Evolutionary conservation across 805 yeast genomes (phyloP), one percentile per base, ranked within the genome.

Genomic region (Metschnikowia cerradonensis): DNA sequence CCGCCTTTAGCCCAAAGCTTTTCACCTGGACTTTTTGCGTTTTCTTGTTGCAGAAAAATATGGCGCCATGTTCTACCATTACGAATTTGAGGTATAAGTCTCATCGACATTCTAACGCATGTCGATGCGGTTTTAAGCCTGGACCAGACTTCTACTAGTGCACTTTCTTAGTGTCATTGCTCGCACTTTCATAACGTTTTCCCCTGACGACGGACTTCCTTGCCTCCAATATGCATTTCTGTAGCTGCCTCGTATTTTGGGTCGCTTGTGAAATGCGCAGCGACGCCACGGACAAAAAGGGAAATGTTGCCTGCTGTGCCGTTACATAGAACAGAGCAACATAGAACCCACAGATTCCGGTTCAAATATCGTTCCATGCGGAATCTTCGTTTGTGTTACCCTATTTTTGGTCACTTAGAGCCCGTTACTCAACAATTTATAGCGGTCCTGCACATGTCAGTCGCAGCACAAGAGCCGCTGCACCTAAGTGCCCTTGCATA

Each of bases 111-210:
- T 14, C 6, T 14, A 8, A 38, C 39, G 17, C 41, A 14, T 23
- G 35, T 39, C 31, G 4, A 22, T 22, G 7, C 41, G 19, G 10
- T 39, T 32, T 7, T 31, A 26, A 17, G 15, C 36, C 15, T 30
- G 15, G 6, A 26, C n/a, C 23, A 13, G 13, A 17, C 15, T 13
- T 22, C 19, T 10, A 14, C 5, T 6, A 40, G 20, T 6, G 31
- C 14, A 11, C 13, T n/a, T 14, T 6, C n/a, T 14, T 14, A 20
- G 7, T 20, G 20, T 5, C 38, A 30, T 42, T 41, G 2, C 38
- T 42, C n/a, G 45, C 45, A 17, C n/a, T n/a, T 20, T 19, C n/a
- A 10, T 6, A 42, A 42, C 45, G 45, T 32, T 33, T 42, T 42
- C 45, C 32, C 42, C 32, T 39, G 42, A 23, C 19, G 32, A 23